Evolutionary conservation across 176 grass and related monocot genomes (phyloP).

Genomic region (Metroxylon sagu): DNA sequence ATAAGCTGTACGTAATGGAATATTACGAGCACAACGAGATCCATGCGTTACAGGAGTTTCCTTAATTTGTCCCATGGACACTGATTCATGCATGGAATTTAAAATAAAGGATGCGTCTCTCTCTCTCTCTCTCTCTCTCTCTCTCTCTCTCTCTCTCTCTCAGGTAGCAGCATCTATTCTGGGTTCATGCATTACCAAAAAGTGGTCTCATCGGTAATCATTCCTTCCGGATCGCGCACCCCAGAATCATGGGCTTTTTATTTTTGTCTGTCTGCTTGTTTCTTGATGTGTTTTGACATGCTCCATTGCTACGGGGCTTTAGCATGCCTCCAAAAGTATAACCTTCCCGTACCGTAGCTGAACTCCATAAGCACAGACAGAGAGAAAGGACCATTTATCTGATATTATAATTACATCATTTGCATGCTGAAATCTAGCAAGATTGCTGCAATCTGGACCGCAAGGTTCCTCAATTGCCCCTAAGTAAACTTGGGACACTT

Average conservation of each 20-base stretch:
- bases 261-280: background rate
- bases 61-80: background rate
- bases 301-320: too few relatives aligned
- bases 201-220: background rate
- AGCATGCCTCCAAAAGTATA: too few relatives aligned
- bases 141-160: background rate
- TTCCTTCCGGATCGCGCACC: background rate
- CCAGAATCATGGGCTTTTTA: background rate
- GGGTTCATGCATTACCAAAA: background rate
- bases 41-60: background rate
- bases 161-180: background rate
- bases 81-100: background rate
- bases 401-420: too few relatives aligned
- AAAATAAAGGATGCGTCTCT: background rate
- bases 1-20: background rate
- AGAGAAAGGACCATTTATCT: too few relatives aligned
- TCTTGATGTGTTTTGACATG: background rate
- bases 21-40: background rate
- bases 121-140: constrained; percentile 2
- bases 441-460: too few relatives aligned
- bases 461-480: too few relatives aligned
- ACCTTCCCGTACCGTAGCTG: too few relatives aligned
- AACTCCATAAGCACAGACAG: too few relatives aligned
- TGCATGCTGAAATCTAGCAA: too few relatives aligned
- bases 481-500: too few relatives aligned